Evolutionary conservation across 192 early-diverging fungal genomes (phyloP).

Genomic region (Dissophora ornata): DNA sequence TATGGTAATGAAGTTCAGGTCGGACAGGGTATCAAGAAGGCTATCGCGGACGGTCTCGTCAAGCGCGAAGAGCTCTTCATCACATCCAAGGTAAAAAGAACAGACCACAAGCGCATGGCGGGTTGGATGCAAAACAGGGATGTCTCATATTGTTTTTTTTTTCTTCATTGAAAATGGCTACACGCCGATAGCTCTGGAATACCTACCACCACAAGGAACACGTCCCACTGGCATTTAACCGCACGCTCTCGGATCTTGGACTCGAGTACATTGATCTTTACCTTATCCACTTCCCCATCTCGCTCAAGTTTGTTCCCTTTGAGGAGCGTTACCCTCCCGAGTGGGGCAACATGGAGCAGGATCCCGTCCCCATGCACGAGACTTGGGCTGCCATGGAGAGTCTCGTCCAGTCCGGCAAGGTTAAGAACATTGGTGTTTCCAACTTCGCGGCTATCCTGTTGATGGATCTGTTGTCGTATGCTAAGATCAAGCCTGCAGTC

Average conservation of each 20-base stretch:
- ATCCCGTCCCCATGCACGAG: slow-evolving; percentile 64
- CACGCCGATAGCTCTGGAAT: slow-evolving; percentile 67
- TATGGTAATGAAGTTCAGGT: slow-evolving; percentile 77
- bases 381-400: slow-evolving; percentile 82
- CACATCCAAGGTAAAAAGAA: slow-evolving; percentile 65
- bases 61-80: slow-evolving; percentile 69
- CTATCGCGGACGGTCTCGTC: slow-evolving; percentile 62
- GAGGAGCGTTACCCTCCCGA: slow-evolving; percentile 59
- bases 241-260: slow-evolving; percentile 62
- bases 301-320: slow-evolving; percentile 64
- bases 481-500: slow-evolving; percentile 73
- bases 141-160: too few relatives aligned
- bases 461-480: slow-evolving; percentile 67
- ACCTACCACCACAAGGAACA: slow-evolving; percentile 68
- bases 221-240: slow-evolving; percentile 64
- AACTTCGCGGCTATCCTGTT: slow-evolving; percentile 69
- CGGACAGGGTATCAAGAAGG: slow-evolving; percentile 65
- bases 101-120: too few relatives aligned
- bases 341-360: slow-evolving; percentile 57
- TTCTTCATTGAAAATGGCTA: not conserved
- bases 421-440: slow-evolving; percentile 73
- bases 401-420: slow-evolving; percentile 68
- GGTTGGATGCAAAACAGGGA: too few relatives aligned
- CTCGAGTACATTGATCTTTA: slow-evolving; percentile 75
- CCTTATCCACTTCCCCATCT: slow-evolving; percentile 76